Evolutionary conservation across 1,139 yeast species (phyloP), one percentile per base, ranked within the genome.

Genomic region (Fermentozyma sake): DNA sequence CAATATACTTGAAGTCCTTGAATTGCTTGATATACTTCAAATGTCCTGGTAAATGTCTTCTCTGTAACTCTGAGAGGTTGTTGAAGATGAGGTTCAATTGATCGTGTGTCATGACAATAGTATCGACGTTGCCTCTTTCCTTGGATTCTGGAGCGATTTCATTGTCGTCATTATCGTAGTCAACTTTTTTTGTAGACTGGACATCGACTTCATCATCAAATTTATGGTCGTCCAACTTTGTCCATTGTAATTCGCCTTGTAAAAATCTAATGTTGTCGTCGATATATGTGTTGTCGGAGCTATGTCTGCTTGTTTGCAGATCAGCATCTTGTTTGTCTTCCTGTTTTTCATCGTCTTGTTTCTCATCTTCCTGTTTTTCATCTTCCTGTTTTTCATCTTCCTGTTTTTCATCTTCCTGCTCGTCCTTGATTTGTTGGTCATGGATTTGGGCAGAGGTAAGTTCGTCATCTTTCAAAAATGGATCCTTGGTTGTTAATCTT

Each of bases 401-500:
- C n/a, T n/a, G 7, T 16, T 27, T 37, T 3, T 34, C 31, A 3
- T 33, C 39, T 2, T 27, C 29, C 5, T 27, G 35, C 14, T 29
- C 38, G 31, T 66, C 72, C 29, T 50, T 58, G 18, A 50, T 36
- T 35, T 61, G 60, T 34, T 61, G 71, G 35, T 66, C 70, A 24
- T 50, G 55, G 24, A 67, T 65, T 39, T 65, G 72, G 19, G 55
- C 72, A 22, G 44, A 45, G 2, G 69, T 60, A 32, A 67, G 55
- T 36, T 67, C 72, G 34, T 66, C 72, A 43, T 67, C 72, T 29
- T 50, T 52, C 32, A 67, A 52, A 34, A 62, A 58, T 18, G 66
- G 66, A 18, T 55, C 61, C 21, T 46, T 51, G n/a, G 47, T 18
- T 8, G 27, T 14, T 5, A 16, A 18, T 22, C 29, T 11, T 13